Conservation (phyloP, 805 yeast species). For the Nakazawaea laoshanensis region DNA sequence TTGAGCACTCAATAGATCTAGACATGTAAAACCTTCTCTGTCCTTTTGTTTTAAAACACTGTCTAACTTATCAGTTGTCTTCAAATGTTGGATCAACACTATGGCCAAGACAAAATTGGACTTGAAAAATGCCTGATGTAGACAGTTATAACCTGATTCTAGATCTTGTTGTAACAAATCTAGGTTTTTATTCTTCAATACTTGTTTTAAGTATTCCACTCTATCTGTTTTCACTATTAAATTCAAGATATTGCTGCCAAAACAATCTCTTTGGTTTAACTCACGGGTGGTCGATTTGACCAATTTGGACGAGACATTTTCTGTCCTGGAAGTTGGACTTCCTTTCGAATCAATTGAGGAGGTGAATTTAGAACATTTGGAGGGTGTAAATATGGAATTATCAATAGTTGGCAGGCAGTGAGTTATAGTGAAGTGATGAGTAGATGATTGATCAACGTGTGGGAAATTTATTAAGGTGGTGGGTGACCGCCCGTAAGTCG, state of each 20-base stretch:
- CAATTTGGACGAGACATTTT: slow-evolving; percentile 13
- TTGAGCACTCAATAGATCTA: slow-evolving; percentile 47
- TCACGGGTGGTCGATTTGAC: slow-evolving; percentile 26
- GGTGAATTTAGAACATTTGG: too few relatives aligned
- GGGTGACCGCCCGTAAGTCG: too few relatives aligned
- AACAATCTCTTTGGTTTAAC: slow-evolving; percentile 47
- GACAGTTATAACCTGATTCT: slow-evolving; percentile 77
- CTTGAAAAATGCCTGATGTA: slow-evolving; percentile 60
- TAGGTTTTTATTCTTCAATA: slow-evolving; percentile 39
- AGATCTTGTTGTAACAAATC: slow-evolving; percentile 44
- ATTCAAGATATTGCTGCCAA: slow-evolving; percentile 61
- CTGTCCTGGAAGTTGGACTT: too few relatives aligned
- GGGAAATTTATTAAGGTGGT: too few relatives aligned
- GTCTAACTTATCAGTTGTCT: slow-evolving; percentile 14
- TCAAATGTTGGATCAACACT: slow-evolving; percentile 21
- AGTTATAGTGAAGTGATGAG: too few relatives aligned
- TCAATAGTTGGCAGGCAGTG: too few relatives aligned
- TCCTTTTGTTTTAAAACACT: slow-evolving; percentile 50
- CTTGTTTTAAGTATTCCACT: slow-evolving; percentile 31
- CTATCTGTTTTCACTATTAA: slow-evolving; percentile 42
- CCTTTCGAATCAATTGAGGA: too few relatives aligned
- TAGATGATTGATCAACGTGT: too few relatives aligned
- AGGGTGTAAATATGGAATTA: too few relatives aligned
- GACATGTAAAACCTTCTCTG: slow-evolving; percentile 62
- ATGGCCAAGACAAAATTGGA: slow-evolving; percentile 50